Conservation (phyloP, 257 asterid genomes). For the Anisodus acutangulus region DNA sequence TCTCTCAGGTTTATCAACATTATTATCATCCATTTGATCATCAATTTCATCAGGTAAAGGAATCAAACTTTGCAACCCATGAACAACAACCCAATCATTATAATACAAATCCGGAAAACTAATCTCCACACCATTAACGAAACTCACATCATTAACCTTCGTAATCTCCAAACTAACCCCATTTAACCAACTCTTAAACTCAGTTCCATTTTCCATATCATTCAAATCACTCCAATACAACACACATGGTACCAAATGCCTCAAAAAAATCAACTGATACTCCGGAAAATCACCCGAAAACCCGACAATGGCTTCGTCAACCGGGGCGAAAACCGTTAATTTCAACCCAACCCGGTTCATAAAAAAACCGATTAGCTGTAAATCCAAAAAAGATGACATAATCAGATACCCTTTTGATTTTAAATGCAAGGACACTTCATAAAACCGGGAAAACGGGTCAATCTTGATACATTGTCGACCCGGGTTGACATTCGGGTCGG, state of each 20-base stretch:
- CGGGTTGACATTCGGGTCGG: too few relatives aligned
- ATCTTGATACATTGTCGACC: too few relatives aligned
- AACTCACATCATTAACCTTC: slow-evolving; percentile 43
- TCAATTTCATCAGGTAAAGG: slow-evolving; percentile 52
- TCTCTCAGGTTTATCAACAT: background rate
- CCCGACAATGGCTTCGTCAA: slow-evolving; percentile 54
- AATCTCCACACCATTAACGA: slow-evolving; percentile 68
- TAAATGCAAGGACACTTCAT: too few relatives aligned
- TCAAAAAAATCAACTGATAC: slow-evolving; percentile 55
- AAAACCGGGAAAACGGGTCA: too few relatives aligned
- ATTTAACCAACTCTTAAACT: slow-evolving; percentile 43
- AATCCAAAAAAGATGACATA: slow-evolving; percentile 69
- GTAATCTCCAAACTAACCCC: slow-evolving; percentile 56
- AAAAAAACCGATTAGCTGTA: slow-evolving; percentile 66
- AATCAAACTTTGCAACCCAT: slow-evolving; percentile 62
- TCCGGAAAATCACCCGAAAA: slow-evolving; percentile 53
- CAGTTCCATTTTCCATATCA: slow-evolving; percentile 52
- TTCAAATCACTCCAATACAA: slow-evolving; percentile 55
- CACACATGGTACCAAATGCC: slow-evolving; percentile 73
- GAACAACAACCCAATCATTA: slow-evolving; percentile 61
- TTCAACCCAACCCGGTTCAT: slow-evolving; percentile 27
- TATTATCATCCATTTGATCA: slow-evolving; percentile 36
- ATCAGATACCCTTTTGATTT: slow-evolving; percentile 27
- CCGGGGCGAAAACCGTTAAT: slow-evolving; percentile 73
- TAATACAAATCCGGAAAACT: slow-evolving; percentile 65